Evolutionary conservation across 352 stramenopile species (phyloP).

Genomic region (Globisporangium splendens): DNA sequence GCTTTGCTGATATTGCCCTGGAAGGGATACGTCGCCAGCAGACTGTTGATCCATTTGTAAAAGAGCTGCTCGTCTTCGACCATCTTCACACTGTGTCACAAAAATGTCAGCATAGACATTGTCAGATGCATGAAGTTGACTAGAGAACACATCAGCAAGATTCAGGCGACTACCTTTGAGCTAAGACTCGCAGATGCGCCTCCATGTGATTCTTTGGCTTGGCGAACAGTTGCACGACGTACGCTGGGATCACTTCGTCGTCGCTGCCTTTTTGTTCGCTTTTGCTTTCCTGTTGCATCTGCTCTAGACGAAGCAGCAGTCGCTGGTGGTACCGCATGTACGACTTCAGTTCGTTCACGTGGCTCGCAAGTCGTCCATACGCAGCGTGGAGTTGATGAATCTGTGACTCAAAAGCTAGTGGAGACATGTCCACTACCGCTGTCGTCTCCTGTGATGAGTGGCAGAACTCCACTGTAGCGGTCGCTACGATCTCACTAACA

Average conservation of each 20-base stretch:
- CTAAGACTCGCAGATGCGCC: constrained; percentile 38
- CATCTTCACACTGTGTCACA: constrained; percentile 44
- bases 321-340: constrained; percentile 35
- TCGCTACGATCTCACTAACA: constrained; percentile 9
- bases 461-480: background rate
- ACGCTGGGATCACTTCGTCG: constrained; percentile 32
- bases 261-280: constrained; percentile 5
- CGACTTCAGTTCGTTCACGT: constrained; percentile 32
- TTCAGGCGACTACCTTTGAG: constrained; percentile 26
- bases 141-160: background rate
- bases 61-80: constrained; percentile 56
- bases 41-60: constrained; percentile 70
- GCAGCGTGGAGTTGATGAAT: constrained; percentile 40
- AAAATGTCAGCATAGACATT: background rate
- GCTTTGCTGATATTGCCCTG: background rate
- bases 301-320: constrained; percentile 34
- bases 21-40: constrained; percentile 23
- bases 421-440: background rate
- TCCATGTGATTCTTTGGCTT: constrained; percentile 23
- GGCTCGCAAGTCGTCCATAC: constrained; percentile 36
- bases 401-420: constrained; percentile 18
- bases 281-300: constrained; percentile 22
- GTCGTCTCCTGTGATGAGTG: background rate
- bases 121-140: background rate
- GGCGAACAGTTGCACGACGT: constrained; percentile 37